A percentile compares a stretch with the other conserved stretches of the same genome.
Conservation (phyloP, 108 stramenopile species). For the Licmophora abbreviata region DNA sequence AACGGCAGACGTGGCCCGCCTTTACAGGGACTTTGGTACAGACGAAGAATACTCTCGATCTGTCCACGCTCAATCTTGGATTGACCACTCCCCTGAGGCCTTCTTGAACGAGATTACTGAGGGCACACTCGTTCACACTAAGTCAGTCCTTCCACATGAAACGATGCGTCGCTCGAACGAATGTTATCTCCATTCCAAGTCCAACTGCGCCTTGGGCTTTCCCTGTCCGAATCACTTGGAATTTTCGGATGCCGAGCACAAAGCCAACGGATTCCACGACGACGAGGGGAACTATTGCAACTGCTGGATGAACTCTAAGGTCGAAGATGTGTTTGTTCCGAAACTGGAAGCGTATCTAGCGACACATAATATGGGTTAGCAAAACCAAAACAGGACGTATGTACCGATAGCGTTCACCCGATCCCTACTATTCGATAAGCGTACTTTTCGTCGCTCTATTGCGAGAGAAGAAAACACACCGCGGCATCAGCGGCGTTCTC, state of each 20-base stretch:
- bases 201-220: slow-evolving; percentile 33
- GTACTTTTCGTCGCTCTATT: too few species aligned
- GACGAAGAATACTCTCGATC: background rate
- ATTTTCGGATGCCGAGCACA: slow-evolving; percentile 34
- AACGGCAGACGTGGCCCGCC: slow-evolving; percentile 14
- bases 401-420: too few species aligned
- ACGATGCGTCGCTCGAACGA: slow-evolving; percentile 32
- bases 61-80: background rate
- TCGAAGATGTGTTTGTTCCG: slow-evolving; percentile 37
- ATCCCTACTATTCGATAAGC: too few species aligned
- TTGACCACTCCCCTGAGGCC: slow-evolving; percentile 4
- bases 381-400: too few species aligned
- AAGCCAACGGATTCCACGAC: slow-evolving; percentile 41
- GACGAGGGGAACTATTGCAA: slow-evolving; percentile 45
- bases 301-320: slow-evolving; percentile 53
- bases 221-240: slow-evolving; percentile 43
- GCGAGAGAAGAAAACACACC: too few species aligned
- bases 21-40: background rate
- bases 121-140: slow-evolving; percentile 14
- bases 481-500: too few species aligned
- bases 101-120: slow-evolving; percentile 15
- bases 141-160: slow-evolving; percentile 36
- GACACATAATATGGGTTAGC: too few species aligned
- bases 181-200: slow-evolving; percentile 28
- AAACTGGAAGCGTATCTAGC: slow-evolving; percentile 13